Base-by-base conservation (phyloP, 805 yeast genomes). In the Lipomyces yamanashiensis region DNA sequence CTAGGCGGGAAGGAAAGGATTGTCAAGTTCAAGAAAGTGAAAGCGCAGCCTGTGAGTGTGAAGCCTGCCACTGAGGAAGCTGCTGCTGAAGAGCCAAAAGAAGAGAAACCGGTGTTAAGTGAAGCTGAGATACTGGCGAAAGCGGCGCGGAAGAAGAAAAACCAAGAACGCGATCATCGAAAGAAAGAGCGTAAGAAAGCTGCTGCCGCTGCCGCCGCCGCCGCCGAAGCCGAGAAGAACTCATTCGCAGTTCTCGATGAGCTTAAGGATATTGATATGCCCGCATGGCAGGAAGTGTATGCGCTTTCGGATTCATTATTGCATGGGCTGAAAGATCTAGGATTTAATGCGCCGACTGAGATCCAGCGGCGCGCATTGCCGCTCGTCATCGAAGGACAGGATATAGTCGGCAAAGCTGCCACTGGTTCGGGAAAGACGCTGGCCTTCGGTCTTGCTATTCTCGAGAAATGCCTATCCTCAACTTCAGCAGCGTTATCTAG, bases 351-450 rank as follows among this genome's bases (percentile, higher is more conserved):
- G 23, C 99, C 99, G 9, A 92, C 98, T 0, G 89, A 87, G 40
- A 92, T 95, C 72, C 99, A 95, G 76, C 81, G 80, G 64, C 78
- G 79, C 62, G 80, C 93, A 9, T 87, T 95, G 59, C 97, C 98
- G 1, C 71, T 81, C 34, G 90, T 93, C 1, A 63, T 90, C 13
- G 79, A 80, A 36, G 96, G 92, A 6, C 81, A 80, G 41, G 98
- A 95, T 76, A 84, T 95, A 3, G 86, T 95, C 68, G 99, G 99
- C 60, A 95, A 93, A 73, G 99, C 99, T 15, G 88, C 95, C 10
- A 95, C 99, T 0, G 99, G 99, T 74, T 90, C 97, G 0, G 99
- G 99, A 81, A 95, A 95, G 74, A 95, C 99, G 0, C 79, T 92
- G 62, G 99, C 99, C 0, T 95, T 90, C 75, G 97, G 97, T 52